phyloP scores from a whole-genome alignment of 139 green algal species.

The Picochlorum sp. region DNA sequence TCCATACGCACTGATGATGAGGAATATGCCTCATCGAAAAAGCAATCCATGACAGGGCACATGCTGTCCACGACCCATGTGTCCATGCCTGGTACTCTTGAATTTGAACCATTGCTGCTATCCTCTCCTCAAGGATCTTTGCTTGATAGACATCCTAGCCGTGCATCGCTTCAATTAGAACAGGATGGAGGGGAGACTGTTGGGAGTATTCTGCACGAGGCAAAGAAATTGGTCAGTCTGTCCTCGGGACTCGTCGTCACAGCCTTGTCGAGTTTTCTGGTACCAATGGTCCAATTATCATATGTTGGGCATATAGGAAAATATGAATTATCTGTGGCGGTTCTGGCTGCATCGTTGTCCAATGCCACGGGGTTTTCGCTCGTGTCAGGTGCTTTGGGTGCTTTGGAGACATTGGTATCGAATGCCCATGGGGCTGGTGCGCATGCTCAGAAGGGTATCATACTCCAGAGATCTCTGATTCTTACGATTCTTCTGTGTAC shows the following conservation, averaged over 20 bases:
- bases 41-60: no score
- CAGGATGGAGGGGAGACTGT: neutral
- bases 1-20: no score
- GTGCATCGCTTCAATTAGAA: neutral
- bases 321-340: conserved; percentile 26
- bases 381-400: conserved; percentile 40
- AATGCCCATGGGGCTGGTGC: no score
- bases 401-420: conserved; percentile 56
- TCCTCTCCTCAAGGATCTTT: neutral
- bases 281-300: conserved; percentile 16
- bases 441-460: conserved; percentile 33
- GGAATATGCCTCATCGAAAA: no score
- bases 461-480: conserved; percentile 57
- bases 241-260: neutral
- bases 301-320: conserved; percentile 25
- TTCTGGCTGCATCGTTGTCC: conserved; percentile 55
- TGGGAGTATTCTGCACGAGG: conserved; percentile 3
- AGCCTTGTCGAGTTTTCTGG: neutral
- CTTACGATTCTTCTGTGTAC: conserved; percentile 37
- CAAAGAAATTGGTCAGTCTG: neutral
- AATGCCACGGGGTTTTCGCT: conserved; percentile 57
- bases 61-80: no score
- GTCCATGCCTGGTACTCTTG: no score
- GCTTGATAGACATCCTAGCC: neutral
- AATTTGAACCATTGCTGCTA: no score